Evolutionary conservation across 2,329 filamentous ascomycete genomes (phyloP).

Genomic region (Hymenoscyphus fructigenus): DNA sequence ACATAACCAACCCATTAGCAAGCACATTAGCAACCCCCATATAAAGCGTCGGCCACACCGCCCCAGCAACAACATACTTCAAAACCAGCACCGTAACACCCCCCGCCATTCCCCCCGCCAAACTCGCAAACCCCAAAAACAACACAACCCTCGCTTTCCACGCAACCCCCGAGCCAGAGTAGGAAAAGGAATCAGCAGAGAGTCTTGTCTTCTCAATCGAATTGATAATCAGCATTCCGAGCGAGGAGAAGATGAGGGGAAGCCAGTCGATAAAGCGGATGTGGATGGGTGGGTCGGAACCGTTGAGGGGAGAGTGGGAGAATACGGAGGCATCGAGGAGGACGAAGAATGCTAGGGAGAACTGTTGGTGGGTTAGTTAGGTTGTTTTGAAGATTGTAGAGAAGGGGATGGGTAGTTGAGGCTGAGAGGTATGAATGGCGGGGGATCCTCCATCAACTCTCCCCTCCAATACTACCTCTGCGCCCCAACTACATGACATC

Average conservation of each 20-base stretch:
- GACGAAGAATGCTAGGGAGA: constrained; percentile 67
- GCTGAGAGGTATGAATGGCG: background rate
- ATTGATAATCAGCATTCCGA: constrained; percentile 72
- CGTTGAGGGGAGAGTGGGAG: constrained; percentile 61
- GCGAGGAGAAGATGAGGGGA: constrained; percentile 63
- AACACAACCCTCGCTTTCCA: constrained; percentile 69
- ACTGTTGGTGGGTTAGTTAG: constrained; percentile 42
- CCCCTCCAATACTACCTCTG: background rate
- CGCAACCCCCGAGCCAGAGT: constrained; percentile 61
- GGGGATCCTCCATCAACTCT: background rate
- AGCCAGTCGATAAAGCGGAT: constrained; percentile 70
- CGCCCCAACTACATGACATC: background rate
- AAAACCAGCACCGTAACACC: constrained; percentile 68
- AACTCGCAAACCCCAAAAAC: constrained; percentile 63
- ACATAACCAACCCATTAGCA: constrained; percentile 61
- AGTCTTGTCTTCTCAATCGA: constrained; percentile 66
- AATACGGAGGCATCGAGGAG: constrained; percentile 67
- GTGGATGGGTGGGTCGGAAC: constrained; percentile 52
- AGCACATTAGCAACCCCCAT: constrained; percentile 69
- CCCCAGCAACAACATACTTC: constrained; percentile 59
- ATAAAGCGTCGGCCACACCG: constrained; percentile 58
- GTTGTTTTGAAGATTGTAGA: background rate
- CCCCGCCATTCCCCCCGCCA: constrained; percentile 67
- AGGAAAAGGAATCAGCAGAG: constrained; percentile 61
- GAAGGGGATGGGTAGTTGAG: background rate